Evolutionary conservation across 2,329 filamentous ascomycete species (phyloP).

Genomic region (Akanthomyces lecanii): DNA sequence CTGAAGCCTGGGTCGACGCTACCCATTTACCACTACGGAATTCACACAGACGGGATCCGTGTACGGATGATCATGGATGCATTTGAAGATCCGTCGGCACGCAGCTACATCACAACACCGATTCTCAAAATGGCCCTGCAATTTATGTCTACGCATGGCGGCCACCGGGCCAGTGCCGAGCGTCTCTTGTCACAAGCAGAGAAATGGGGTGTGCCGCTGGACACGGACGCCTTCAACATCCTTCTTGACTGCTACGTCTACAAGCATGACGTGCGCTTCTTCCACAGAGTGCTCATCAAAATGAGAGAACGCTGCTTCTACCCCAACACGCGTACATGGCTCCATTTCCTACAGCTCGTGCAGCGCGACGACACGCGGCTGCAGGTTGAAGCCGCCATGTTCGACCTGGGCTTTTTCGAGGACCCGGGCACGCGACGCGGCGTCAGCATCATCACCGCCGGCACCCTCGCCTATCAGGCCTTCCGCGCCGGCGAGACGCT

Average conservation of each 20-base stretch:
- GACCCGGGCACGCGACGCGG: constrained; percentile 32
- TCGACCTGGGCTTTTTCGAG: constrained; percentile 39
- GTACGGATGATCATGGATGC: constrained; percentile 35
- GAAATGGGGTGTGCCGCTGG: constrained; percentile 36
- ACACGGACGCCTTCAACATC: constrained; percentile 46
- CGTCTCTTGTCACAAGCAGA: constrained; percentile 36
- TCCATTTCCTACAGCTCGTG: constrained; percentile 48
- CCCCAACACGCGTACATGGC: constrained; percentile 45
- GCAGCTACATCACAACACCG: constrained; percentile 33
- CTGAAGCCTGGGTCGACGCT: constrained; percentile 31
- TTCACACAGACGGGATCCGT: constrained; percentile 37
- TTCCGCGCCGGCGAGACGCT: constrained; percentile 33
- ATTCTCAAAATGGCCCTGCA: constrained; percentile 42
- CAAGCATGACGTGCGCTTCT: constrained; percentile 38
- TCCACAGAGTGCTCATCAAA: constrained; percentile 35
- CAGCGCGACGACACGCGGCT: constrained; percentile 53
- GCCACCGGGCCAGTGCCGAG: constrained; percentile 32
- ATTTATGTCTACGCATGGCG: constrained; percentile 36
- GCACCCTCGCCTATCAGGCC: constrained; percentile 40
- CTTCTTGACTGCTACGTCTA: constrained; percentile 39
- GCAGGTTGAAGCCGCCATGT: constrained; percentile 45
- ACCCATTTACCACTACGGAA: constrained; percentile 30
- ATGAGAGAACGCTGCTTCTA: constrained; percentile 38
- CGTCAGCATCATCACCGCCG: constrained; percentile 41
- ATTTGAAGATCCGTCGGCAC: constrained; percentile 35